phyloP scores from a whole-genome alignment of 305 asterid species.

The Fraxinus floribunda region DNA sequence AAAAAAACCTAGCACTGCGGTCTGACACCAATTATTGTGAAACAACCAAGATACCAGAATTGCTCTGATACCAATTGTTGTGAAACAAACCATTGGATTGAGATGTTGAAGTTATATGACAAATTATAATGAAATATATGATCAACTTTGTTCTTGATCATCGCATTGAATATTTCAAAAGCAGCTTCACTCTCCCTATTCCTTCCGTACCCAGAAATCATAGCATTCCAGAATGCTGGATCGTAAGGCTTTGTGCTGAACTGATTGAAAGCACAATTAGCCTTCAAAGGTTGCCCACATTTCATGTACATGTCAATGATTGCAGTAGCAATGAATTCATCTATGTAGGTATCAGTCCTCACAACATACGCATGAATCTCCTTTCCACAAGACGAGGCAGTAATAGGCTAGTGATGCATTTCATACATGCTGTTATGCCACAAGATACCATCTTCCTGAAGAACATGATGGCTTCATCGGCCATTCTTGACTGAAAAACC shows the following conservation, averaged over 20 bases:
- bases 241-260: conserved; percentile 48
- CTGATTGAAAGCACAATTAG: conserved; percentile 44
- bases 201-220: conserved; percentile 86
- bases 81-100: no score
- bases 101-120: no score
- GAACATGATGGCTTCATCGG: conserved; percentile 55
- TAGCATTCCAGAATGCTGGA: conserved; percentile 95
- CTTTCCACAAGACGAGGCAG: conserved; percentile 43
- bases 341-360: conserved; percentile 38
- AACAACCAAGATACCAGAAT: no score
- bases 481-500: conserved; percentile 56
- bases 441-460: conserved; percentile 63
- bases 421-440: conserved; percentile 42
- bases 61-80: no score
- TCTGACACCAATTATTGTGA: no score
- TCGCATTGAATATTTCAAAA: conserved; percentile 50
- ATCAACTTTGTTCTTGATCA: conserved; percentile 41
- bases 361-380: conserved; percentile 67
- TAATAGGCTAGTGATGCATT: conserved; percentile 63
- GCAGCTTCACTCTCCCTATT: conserved; percentile 66
- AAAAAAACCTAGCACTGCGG: no score
- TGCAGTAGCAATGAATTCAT: conserved; percentile 59
- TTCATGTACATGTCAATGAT: conserved; percentile 85
- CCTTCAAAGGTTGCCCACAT: conserved; percentile 58
- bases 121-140: no score